These are phyloP conservation scores for Rhizophagus prolifer DNA, from an alignment of 192 early-diverging fungal genomes.

Conservation along the genomic window DNA sequence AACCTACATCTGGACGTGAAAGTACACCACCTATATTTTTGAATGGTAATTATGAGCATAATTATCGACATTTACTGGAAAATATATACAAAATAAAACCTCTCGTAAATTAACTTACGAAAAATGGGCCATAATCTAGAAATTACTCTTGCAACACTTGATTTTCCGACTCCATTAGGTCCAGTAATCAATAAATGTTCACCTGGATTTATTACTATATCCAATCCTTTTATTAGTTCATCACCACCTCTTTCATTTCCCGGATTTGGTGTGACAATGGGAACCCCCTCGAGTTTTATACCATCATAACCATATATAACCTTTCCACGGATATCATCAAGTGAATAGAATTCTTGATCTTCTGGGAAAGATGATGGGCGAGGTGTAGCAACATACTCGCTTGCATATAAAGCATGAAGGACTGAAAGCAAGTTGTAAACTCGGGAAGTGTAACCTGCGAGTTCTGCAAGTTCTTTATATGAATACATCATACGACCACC, in stretches of 20 bases:
- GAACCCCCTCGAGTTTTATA: constrained; percentile 84
- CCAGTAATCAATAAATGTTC: constrained; percentile 91
- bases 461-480: constrained; percentile 89
- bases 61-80: background rate
- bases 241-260: constrained; percentile 66
- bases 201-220: constrained; percentile 78
- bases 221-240: constrained; percentile 76
- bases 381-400: constrained; percentile 24
- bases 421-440: constrained; percentile 86
- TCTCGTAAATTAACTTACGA: constrained; percentile 31
- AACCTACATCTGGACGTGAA: constrained; percentile 66
- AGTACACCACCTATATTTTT: constrained; percentile 55
- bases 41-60: constrained; percentile 6
- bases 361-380: constrained; percentile 15
- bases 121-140: constrained; percentile 95
- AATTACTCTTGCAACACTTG: constrained; percentile 89
- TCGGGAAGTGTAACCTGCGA: constrained; percentile 85
- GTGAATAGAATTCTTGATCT: constrained; percentile 38
- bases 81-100: background rate
- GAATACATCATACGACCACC: constrained; percentile 97
- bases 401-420: constrained; percentile 71
- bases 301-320: constrained; percentile 59
- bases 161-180: constrained; percentile 94
- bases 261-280: constrained; percentile 85
- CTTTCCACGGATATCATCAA: constrained; percentile 59